A percentile compares a stretch with the other conserved stretches of the same genome.
phyloP scores from a whole-genome alignment of 768 basidiomycete genomes.

The Lentinula sp. region DNA sequence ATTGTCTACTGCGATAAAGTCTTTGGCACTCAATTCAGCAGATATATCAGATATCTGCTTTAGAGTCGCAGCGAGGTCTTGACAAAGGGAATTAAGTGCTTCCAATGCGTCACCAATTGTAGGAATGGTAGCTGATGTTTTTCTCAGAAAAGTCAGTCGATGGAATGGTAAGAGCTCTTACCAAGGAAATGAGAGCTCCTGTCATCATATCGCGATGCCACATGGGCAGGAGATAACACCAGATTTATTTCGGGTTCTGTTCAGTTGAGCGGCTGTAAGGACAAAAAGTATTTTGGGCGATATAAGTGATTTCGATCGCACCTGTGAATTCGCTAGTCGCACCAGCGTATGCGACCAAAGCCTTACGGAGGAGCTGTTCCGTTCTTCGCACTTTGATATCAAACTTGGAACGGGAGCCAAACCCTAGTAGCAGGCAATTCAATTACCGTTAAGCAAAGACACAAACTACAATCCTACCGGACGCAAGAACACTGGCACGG shows the following conservation, averaged over 20 bases:
- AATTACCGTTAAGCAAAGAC: neutral
- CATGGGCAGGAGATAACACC: constrained; percentile 62
- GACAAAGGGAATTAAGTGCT: constrained; percentile 55
- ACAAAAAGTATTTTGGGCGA: neutral
- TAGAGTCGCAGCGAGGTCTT: constrained; percentile 53
- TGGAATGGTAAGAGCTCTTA: constrained; percentile 19
- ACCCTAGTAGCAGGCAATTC: constrained; percentile 27
- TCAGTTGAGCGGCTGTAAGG: neutral
- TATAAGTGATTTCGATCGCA: constrained; percentile 14
- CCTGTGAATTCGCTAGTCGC: constrained; percentile 69
- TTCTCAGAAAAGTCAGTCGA: neutral
- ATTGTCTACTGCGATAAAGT: constrained; percentile 66
- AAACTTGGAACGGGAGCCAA: constrained; percentile 51
- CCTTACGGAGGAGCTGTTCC: constrained; percentile 54
- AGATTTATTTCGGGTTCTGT: constrained; percentile 70
- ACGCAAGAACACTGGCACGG: constrained; percentile 45
- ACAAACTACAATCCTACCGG: constrained; percentile 35
- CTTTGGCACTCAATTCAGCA: constrained; percentile 64
- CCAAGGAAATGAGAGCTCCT: constrained; percentile 51
- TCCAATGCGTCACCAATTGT: constrained; percentile 71
- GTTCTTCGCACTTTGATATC: constrained; percentile 48
- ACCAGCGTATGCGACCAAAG: constrained; percentile 62
- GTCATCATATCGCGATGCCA: constrained; percentile 52
- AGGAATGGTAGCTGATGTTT: constrained; percentile 57
- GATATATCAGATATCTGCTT: constrained; percentile 64